These are phyloP conservation scores for Trichoderma afroharzianum DNA, from an alignment of 2,329 filamentous ascomycete species.

Conservation along the genomic window DNA sequence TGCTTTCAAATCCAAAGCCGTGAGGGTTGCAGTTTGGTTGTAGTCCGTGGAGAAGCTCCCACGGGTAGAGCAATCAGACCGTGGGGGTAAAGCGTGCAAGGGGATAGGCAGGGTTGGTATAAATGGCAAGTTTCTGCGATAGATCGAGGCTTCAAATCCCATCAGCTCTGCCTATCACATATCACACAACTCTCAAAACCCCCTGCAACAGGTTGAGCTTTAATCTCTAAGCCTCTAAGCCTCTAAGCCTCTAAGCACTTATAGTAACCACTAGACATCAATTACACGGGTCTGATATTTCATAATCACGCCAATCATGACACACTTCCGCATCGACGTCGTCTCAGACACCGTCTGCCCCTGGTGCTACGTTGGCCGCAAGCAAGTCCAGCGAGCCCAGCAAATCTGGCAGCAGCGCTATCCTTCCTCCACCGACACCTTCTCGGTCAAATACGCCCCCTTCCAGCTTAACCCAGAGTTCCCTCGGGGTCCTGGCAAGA, in stretches of 20 bases:
- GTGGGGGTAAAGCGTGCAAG: not conserved
- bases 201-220: not conserved
- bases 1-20: slow-evolving; percentile 8
- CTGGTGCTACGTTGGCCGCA: slow-evolving; percentile 50
- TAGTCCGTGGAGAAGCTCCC: not conserved
- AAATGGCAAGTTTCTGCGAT: not conserved
- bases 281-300: not conserved
- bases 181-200: not conserved
- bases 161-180: not conserved
- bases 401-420: slow-evolving; percentile 37
- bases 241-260: not conserved
- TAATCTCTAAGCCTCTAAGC: not conserved
- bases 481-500: slow-evolving; percentile 28
- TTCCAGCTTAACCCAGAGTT: slow-evolving; percentile 42
- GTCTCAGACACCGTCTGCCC: slow-evolving; percentile 51
- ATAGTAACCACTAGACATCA: not conserved
- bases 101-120: not conserved
- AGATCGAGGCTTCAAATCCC: not conserved
- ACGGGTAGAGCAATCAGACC: not conserved
- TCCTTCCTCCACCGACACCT: slow-evolving; percentile 51
- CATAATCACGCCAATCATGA: slow-evolving; percentile 51
- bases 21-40: not conserved
- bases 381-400: slow-evolving; percentile 45
- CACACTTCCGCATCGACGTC: slow-evolving; percentile 45
- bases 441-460: slow-evolving; percentile 45